Evolutionary conservation across 352 stramenopile species (phyloP).

Genomic region (Peronospora tabacina): DNA sequence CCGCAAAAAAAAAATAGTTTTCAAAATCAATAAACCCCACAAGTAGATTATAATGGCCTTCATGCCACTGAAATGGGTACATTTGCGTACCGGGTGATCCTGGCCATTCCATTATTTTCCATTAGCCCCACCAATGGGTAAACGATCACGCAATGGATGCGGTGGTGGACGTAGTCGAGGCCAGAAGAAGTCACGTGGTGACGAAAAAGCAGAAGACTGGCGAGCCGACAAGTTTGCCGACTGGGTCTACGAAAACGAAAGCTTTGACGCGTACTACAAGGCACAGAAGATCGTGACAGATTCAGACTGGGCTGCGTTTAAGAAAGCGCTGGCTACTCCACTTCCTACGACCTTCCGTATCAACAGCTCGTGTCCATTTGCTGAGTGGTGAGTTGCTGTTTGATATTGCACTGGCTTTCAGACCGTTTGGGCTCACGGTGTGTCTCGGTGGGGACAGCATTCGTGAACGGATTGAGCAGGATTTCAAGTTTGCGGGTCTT

Average conservation of each 20-base stretch:
- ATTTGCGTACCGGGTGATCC: not conserved
- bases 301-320: slow-evolving; percentile 88
- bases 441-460: slow-evolving; percentile 38
- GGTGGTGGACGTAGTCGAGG: slow-evolving; percentile 23
- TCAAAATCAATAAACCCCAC: slow-evolving; percentile 20
- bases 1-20: no score
- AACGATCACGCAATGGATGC: slow-evolving; percentile 39
- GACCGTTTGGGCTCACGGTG: slow-evolving; percentile 4
- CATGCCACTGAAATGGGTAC: not conserved
- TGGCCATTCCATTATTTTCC: slow-evolving; percentile 13
- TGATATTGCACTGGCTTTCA: not conserved
- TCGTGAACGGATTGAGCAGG: slow-evolving; percentile 70
- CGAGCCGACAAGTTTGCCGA: slow-evolving; percentile 67
- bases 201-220: slow-evolving; percentile 28
- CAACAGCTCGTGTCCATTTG: slow-evolving; percentile 85
- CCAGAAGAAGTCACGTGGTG: slow-evolving; percentile 51
- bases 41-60: slow-evolving; percentile 9
- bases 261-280: slow-evolving; percentile 84
- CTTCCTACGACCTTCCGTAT: slow-evolving; percentile 92
- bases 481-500: slow-evolving; percentile 83
- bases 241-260: slow-evolving; percentile 84
- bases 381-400: slow-evolving; percentile 41
- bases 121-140: slow-evolving; percentile 31
- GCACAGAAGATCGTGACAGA: slow-evolving; percentile 75
- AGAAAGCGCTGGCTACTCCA: slow-evolving; percentile 79